phyloP scores from a whole-genome alignment of 2,329 filamentous ascomycete species.

The Pseudocercospora fijiensis region DNA sequence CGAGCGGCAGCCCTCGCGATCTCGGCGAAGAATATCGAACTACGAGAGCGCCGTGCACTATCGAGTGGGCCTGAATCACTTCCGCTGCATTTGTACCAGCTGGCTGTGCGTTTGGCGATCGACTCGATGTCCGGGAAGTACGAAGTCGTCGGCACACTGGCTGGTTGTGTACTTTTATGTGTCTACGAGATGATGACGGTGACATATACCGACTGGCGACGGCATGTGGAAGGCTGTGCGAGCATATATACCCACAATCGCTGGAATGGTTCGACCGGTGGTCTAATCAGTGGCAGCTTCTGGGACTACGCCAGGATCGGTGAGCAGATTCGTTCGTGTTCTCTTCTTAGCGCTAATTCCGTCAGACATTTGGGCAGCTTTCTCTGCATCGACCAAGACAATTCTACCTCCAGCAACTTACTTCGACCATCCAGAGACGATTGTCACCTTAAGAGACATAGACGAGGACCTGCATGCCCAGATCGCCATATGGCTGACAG shows the following conservation, averaged over 20 bases:
- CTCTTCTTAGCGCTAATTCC: not conserved
- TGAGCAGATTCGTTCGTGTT: not conserved
- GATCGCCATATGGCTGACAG: slow-evolving; percentile 22
- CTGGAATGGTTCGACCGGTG: slow-evolving; percentile 21
- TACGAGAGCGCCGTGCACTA: slow-evolving; percentile 14
- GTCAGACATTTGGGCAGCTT: slow-evolving; percentile 21
- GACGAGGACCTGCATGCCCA: slow-evolving; percentile 19
- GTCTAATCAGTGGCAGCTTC: slow-evolving; percentile 18
- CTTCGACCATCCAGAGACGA: slow-evolving; percentile 16
- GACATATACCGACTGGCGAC: slow-evolving; percentile 20
- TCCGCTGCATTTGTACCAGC: slow-evolving; percentile 18
- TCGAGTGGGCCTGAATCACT: slow-evolving; percentile 11
- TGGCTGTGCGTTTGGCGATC: slow-evolving; percentile 20
- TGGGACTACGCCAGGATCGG: slow-evolving; percentile 21
- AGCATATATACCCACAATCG: slow-evolving; percentile 22
- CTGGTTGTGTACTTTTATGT: slow-evolving; percentile 17
- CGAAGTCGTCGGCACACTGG: slow-evolving; percentile 18
- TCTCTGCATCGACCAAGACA: slow-evolving; percentile 15
- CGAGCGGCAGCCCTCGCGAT: slow-evolving; percentile 19
- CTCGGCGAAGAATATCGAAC: slow-evolving; percentile 20
- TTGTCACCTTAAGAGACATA: slow-evolving; percentile 8
- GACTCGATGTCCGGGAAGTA: slow-evolving; percentile 20
- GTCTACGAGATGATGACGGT: slow-evolving; percentile 24
- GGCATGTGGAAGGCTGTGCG: slow-evolving; percentile 21
- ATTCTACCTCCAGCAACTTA: slow-evolving; percentile 18